Evolutionary conservation across 2,329 filamentous ascomycete genomes (phyloP), one percentile per base, ranked within the genome.

Genomic region (Blumeria graminis): DNA sequence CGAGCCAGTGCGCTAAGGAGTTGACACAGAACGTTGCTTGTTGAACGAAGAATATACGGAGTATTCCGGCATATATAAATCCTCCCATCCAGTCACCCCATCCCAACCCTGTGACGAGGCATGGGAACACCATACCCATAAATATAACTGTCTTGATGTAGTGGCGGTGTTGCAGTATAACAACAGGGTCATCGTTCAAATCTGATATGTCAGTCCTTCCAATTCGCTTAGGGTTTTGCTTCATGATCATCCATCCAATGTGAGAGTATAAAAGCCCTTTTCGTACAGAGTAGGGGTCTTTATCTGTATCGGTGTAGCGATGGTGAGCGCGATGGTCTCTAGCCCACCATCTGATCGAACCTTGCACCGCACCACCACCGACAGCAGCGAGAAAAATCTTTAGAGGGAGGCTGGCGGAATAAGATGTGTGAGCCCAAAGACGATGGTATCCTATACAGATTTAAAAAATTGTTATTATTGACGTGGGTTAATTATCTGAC

Each of bases 1-100:
- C 86, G 65, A 93, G 81, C 84, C 84, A 93, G 72, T 93, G 86
- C 62, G 86, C 86, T 60, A 93, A 73, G 16, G 84, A 89, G 76
- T 93, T 93, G 75, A 93, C 85, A 65, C 86, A 93, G 77, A 93
- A 93, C 61, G 87, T 92, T 58, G 86, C 86, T 72, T 93, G 86
- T 74, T 92, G 86, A 61, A 93, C 84, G 70, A 90, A 84, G 76
- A 87, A 89, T 71, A 90, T 83, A 63, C 86, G 81, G 61, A 93
- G 78, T 63, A 93, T 87, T 65, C 86, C 86, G 59, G 75, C 86
- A 66, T 93, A 93, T 68, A 93, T 75, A 69, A 88, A 86, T 52
- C 87, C 87, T 63, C 87, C 87, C 58, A 75, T 67, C 78, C 78
- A 90, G 70, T 93, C 86, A 68, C 78, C 78, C 85, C 85, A 93